Conservation (phyloP, 2,329 filamentous ascomycete genomes). For the Scytalidium lignicola region DNA sequence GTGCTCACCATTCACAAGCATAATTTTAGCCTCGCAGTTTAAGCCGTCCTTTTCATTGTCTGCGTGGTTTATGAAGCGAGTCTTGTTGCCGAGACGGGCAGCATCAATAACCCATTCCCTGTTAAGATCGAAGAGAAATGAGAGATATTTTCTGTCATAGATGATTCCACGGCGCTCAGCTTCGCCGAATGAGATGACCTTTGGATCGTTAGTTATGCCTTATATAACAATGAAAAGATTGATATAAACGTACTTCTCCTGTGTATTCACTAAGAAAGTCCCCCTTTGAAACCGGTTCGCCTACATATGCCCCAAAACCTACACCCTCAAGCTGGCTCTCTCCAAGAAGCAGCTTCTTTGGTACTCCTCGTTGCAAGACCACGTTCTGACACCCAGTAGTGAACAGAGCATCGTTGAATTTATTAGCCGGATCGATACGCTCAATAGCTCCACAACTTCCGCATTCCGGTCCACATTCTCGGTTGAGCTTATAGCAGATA, state of each 20-base stretch:
- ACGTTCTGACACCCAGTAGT: conserved; percentile 66
- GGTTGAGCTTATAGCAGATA: conserved; percentile 65
- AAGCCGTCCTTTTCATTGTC: conserved; percentile 51
- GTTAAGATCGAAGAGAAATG: conserved; percentile 49
- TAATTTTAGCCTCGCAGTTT: conserved; percentile 63
- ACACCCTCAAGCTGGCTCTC: conserved; percentile 62
- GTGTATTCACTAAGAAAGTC: conserved; percentile 80
- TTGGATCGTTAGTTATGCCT: not conserved
- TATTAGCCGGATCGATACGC: conserved; percentile 64
- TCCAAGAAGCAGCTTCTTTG: conserved; percentile 63
- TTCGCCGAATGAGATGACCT: conserved; percentile 49
- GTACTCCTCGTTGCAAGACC: conserved; percentile 60
- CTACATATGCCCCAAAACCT: conserved; percentile 72
- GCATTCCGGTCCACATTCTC: conserved; percentile 79
- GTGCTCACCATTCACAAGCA: conserved; percentile 70
- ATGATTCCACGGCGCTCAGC: conserved; percentile 25
- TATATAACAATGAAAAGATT: not conserved
- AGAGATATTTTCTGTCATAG: conserved; percentile 32
- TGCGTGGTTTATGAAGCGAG: conserved; percentile 79
- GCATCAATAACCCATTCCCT: conserved; percentile 55
- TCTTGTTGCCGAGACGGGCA: conserved; percentile 72
- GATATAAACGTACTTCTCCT: conserved; percentile 59
- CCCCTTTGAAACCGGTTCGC: conserved; percentile 35
- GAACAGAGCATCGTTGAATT: conserved; percentile 51
- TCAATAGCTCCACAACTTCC: conserved; percentile 63